These are phyloP conservation scores for Cladobotryum mycophilum DNA, from an alignment of 2,329 filamentous ascomycete species.

Conservation along the genomic window DNA sequence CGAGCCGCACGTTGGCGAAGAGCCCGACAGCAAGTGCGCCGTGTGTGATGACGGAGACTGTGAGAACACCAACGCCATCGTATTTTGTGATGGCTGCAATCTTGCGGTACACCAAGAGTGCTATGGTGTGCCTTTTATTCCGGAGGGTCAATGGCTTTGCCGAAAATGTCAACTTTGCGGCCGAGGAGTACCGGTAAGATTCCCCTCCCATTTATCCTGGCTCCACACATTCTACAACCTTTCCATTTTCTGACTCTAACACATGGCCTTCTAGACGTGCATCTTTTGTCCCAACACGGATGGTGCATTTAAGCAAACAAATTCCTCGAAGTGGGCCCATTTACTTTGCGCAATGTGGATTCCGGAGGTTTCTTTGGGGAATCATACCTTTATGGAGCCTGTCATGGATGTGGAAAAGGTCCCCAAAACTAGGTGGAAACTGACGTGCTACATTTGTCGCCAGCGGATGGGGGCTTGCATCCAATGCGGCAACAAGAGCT, in stretches of 20 bases:
- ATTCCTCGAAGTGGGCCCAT: constrained; percentile 93
- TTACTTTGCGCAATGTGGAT: constrained; percentile 98
- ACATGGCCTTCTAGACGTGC: constrained; percentile 56
- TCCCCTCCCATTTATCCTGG: not conserved
- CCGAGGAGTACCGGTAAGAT: constrained; percentile 71
- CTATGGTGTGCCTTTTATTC: constrained; percentile 97
- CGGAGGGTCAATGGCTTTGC: constrained; percentile 97
- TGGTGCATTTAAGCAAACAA: constrained; percentile 97
- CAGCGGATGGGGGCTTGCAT: constrained; percentile 98
- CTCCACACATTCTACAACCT: not conserved
- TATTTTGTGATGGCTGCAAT: constrained; percentile 98
- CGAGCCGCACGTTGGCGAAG: constrained; percentile 75
- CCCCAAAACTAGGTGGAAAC: constrained; percentile 86
- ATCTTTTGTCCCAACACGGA: constrained; percentile 98
- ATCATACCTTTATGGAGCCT: constrained; percentile 96
- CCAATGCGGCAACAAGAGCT: constrained; percentile 95
- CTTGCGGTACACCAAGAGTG: constrained; percentile 97
- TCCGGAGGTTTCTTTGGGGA: constrained; percentile 90
- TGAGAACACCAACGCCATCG: constrained; percentile 97
- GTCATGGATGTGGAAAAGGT: constrained; percentile 98
- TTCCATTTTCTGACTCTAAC: not conserved
- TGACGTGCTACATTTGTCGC: constrained; percentile 92
- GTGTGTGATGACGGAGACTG: constrained; percentile 99
- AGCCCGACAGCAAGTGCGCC: constrained; percentile 94
- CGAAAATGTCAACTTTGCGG: constrained; percentile 95